phyloP scores from a whole-genome alignment of 2,329 filamentous ascomycete genomes.

The Endoconidiophora laricicola region DNA sequence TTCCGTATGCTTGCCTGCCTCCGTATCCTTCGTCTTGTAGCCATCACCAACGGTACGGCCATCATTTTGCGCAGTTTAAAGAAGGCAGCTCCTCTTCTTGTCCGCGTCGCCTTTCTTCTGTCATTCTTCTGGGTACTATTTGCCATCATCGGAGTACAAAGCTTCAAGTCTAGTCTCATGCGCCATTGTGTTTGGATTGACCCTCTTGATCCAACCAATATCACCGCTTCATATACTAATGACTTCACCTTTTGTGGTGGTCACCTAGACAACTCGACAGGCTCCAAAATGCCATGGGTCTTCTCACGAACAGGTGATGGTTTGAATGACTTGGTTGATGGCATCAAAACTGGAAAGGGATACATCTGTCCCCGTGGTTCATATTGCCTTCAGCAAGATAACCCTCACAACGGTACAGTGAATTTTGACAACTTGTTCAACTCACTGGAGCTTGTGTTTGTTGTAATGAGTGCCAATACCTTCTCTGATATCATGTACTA shows the following conservation, averaged over 20 bases:
- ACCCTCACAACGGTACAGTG: conserved; percentile 70
- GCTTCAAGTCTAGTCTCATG: conserved; percentile 71
- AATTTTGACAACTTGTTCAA: conserved; percentile 92
- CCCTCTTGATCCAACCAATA: conserved; percentile 37
- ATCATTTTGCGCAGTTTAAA: conserved; percentile 92
- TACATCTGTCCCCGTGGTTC: conserved; percentile 77
- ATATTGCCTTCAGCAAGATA: conserved; percentile 60
- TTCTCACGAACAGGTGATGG: conserved; percentile 22
- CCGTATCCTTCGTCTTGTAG: conserved; percentile 77
- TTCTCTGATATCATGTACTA: conserved; percentile 92
- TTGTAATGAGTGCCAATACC: conserved; percentile 96
- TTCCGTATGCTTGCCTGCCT: conserved; percentile 96
- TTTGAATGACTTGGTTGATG: conserved; percentile 31
- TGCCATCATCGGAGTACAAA: conserved; percentile 91
- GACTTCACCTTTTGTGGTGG: conserved; percentile 73
- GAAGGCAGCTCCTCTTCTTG: conserved; percentile 77
- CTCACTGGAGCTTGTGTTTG: conserved; percentile 85
- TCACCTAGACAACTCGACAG: conserved; percentile 46
- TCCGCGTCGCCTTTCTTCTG: conserved; percentile 87
- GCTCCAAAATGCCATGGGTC: conserved; percentile 50
- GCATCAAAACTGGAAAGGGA: conserved; percentile 50
- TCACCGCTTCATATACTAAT: conserved; percentile 42
- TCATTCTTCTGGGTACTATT: conserved; percentile 97
- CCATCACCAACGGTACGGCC: conserved; percentile 82
- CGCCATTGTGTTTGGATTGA: conserved; percentile 68